These are phyloP conservation scores for Sporisorium sorghi DNA, from an alignment of 1,284 basidiomycete genomes.

Conservation along the genomic window DNA sequence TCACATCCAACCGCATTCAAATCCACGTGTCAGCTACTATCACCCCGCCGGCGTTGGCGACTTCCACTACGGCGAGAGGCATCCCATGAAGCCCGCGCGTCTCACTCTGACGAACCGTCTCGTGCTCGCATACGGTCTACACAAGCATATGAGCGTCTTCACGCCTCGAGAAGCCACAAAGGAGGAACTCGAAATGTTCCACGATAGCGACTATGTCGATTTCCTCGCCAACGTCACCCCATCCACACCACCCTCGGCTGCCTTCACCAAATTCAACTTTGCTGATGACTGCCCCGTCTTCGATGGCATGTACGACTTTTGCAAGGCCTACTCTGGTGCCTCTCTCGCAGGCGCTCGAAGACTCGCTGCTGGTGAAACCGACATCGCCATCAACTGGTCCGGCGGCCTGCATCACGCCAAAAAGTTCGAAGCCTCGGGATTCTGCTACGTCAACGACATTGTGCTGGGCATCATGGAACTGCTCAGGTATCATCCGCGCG, in stretches of 20 bases:
- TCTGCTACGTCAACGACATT: slow-evolving; percentile 94
- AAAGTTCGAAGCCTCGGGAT: slow-evolving; percentile 93
- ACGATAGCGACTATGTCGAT: slow-evolving; percentile 92
- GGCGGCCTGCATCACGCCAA: slow-evolving; percentile 98
- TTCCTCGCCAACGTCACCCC: slow-evolving; percentile 79
- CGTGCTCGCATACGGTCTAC: slow-evolving; percentile 94
- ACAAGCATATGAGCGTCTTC: slow-evolving; percentile 95
- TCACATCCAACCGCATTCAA: slow-evolving; percentile 63
- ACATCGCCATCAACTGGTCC: slow-evolving; percentile 98
- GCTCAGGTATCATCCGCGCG: slow-evolving; percentile 78
- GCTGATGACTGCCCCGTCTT: slow-evolving; percentile 69
- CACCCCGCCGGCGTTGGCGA: slow-evolving; percentile 92
- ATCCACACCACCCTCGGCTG: slow-evolving; percentile 58
- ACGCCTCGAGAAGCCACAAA: slow-evolving; percentile 88
- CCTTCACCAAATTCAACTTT: slow-evolving; percentile 68
- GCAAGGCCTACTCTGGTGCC: slow-evolving; percentile 69
- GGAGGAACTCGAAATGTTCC: slow-evolving; percentile 89
- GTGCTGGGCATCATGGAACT: slow-evolving; percentile 67
- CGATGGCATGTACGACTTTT: slow-evolving; percentile 69
- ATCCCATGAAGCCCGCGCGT: slow-evolving; percentile 98
- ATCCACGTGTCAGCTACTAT: slow-evolving; percentile 89
- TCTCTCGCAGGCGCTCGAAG: slow-evolving; percentile 79
- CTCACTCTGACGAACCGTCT: slow-evolving; percentile 93
- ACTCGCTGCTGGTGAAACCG: slow-evolving; percentile 77
- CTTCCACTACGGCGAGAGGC: slow-evolving; percentile 83